A percentile compares a stretch with the other conserved stretches of the same genome.
Evolutionary conservation across 345 rosid species (phyloP).

Genomic region (Barbarea vulgaris): DNA sequence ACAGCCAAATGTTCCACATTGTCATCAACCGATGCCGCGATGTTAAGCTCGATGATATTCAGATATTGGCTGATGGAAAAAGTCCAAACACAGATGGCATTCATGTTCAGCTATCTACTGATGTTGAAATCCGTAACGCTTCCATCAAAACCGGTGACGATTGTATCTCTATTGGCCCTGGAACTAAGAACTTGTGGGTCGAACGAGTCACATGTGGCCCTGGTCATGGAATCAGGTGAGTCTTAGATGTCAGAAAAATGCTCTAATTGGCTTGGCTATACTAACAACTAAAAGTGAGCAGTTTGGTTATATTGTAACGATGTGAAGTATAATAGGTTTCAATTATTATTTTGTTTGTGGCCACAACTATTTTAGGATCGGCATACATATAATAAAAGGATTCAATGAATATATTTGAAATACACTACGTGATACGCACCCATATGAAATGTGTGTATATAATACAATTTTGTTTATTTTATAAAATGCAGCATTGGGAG

Average conservation of each 20-base stretch:
- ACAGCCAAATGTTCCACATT: slow-evolving; percentile 11
- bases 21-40: neutral
- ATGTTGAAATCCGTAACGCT: slow-evolving; percentile 5
- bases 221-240: slow-evolving; percentile 16
- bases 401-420: too few species aligned
- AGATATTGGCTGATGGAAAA: neutral
- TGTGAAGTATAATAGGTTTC: neutral
- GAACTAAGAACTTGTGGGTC: slow-evolving; percentile 1
- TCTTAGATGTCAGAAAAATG: neutral
- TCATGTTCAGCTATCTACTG: neutral
- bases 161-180: slow-evolving; percentile 4
- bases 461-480: neutral
- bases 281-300: neutral
- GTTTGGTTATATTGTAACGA: too few species aligned
- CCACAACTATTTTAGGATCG: too few species aligned
- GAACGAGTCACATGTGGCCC: slow-evolving; percentile 13
- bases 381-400: too few species aligned
- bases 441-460: neutral
- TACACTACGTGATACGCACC: too few species aligned
- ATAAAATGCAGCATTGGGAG: neutral
- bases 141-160: neutral
- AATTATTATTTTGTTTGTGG: too few species aligned
- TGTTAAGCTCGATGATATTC: neutral
- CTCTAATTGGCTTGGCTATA: neutral
- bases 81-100: neutral